A percentile compares a stretch with the other conserved stretches of the same genome.
These are phyloP conservation scores for Colletotrichum spaethianum DNA, from an alignment of 2,329 filamentous ascomycete species.

Conservation along the genomic window DNA sequence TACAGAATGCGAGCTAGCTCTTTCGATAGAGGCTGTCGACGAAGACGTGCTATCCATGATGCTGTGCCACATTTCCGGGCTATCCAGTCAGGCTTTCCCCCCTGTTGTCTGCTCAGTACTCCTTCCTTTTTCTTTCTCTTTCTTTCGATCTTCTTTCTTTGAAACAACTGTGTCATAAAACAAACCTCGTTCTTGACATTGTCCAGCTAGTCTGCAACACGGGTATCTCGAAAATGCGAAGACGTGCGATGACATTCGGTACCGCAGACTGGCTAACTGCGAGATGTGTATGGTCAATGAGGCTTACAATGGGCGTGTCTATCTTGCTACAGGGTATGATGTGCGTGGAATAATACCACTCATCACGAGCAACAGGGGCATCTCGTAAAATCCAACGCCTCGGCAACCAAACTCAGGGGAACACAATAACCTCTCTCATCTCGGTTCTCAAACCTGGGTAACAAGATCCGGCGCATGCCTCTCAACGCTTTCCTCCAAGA, in stretches of 20 bases:
- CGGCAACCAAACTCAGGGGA: slow-evolving; percentile 3
- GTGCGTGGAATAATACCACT: slow-evolving; percentile 14
- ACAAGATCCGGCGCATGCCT: slow-evolving; percentile 61
- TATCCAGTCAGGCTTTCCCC: neutral
- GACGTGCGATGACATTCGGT: too few species aligned
- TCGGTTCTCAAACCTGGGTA: slow-evolving; percentile 47
- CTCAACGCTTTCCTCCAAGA: slow-evolving; percentile 70
- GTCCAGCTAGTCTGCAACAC: neutral
- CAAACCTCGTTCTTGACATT: neutral
- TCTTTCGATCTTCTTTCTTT: neutral
- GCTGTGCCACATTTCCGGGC: neutral
- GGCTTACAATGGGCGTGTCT: neutral
- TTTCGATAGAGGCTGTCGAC: neutral
- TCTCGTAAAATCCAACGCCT: slow-evolving; percentile 28
- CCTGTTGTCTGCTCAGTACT: neutral
- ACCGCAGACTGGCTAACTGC: neutral
- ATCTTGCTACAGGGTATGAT: neutral
- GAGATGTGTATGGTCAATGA: neutral
- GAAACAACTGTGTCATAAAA: neutral
- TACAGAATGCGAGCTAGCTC: neutral
- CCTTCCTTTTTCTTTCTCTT: too few species aligned
- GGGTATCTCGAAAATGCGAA: too few species aligned
- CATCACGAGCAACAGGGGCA: slow-evolving; percentile 3
- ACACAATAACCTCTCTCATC: neutral
- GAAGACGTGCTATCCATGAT: neutral